Base-by-base conservation (phyloP, 495 filamentous ascomycete genomes). In the Oidiodendron maius region DNA sequence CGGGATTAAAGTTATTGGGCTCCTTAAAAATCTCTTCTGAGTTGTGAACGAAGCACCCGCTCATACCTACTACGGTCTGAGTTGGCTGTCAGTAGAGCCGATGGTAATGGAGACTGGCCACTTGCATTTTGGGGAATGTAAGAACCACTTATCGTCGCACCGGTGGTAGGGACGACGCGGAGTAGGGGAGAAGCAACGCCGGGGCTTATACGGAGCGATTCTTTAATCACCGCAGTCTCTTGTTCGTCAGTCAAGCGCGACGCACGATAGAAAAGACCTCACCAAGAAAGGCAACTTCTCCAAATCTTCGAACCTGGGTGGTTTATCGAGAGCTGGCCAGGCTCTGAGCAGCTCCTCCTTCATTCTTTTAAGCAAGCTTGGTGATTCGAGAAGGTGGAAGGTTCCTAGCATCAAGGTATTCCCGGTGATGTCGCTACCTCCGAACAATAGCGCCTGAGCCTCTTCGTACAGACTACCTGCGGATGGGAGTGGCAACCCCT, bases 381-480 rank as follows among this genome's bases (percentile, higher is more conserved):
- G 63, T 0, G 50, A 44, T 8, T 58, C 55, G 1, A 71, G 42
- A n/a, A 71, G 18, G 28, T 70, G 48, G 38, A 56, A 72, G 1
- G 50, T 50, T 2, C 64, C 66, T 3, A 61, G 36, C 2, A 60
- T 54, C 17, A 74, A 49, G 2, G 67, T 51, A 24, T 59, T 58
- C 3, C 48, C 64, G 11, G 61, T 59, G 11, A 71, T 70, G 47
- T 74, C 64, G 3, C 59, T 55, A 4, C 71, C 71, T 3, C 58
- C 70, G 48, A 70, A 66, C 20, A 74, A 39, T 35, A 72, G 42
- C 3, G 59, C 46, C 46, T 62, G 57, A 4, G 62, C 58, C 52
- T 71, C 69, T 11, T 68, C 62, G 26, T 52, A 56, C 20, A 71
- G 46, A 46, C 47, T 52, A 18, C 46, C 36, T 5, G 51, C 37